phyloP scores from a whole-genome alignment of 2,329 filamentous ascomycete genomes.

The Scolecobasidium constrictum region DNA sequence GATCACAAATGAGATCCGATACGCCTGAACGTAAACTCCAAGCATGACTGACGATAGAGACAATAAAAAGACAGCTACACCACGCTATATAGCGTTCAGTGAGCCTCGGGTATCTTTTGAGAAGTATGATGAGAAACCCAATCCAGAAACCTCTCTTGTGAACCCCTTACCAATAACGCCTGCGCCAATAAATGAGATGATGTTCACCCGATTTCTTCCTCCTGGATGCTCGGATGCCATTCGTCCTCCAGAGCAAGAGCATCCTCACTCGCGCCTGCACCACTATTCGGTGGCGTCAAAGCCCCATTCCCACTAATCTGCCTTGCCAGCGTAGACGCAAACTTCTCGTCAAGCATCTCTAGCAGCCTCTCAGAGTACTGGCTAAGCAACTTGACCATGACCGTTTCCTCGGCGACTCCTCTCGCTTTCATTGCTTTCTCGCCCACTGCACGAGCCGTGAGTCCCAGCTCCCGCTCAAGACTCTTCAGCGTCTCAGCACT shows the following conservation, averaged over 20 bases:
- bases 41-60: too few relatives aligned
- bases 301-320: conserved; percentile 2
- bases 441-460: conserved; percentile 32
- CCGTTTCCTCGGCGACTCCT: conserved; percentile 27
- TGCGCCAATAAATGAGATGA: too few relatives aligned
- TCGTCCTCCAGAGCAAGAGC: not conserved
- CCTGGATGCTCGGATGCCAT: not conserved
- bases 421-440: conserved; percentile 29
- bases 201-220: too few relatives aligned
- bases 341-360: conserved; percentile 59
- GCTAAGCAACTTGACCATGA: conserved; percentile 51
- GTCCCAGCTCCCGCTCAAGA: conserved; percentile 45
- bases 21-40: too few relatives aligned
- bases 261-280: not conserved
- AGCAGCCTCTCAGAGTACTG: conserved; percentile 66
- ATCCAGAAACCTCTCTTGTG: too few relatives aligned
- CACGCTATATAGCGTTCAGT: too few relatives aligned
- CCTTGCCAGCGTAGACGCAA: conserved; percentile 7
- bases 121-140: too few relatives aligned
- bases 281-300: not conserved
- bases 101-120: too few relatives aligned
- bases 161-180: too few relatives aligned
- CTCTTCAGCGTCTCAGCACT: conserved; percentile 37
- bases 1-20: too few relatives aligned
- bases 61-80: too few relatives aligned